Evolutionary conservation across 2,329 filamentous ascomycete genomes (phyloP), one percentile per base, ranked within the genome.

Genomic region (Colletotrichum australisinense): DNA sequence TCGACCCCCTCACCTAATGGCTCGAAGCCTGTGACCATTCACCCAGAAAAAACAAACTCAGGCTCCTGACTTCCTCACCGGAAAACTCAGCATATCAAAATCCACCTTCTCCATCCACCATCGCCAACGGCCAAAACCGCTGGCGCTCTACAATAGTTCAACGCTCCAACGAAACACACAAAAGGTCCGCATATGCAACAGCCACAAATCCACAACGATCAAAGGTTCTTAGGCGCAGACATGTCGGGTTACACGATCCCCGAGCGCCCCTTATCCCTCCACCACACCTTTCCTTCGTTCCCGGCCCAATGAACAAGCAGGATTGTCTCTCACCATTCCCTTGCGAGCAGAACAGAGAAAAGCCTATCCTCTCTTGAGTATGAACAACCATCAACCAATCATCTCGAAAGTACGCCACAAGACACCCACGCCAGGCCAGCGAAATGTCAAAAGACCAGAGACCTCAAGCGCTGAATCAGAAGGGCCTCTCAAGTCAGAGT

Each of bases 191-290:
- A 49, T 63, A 11, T 35, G n/a, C 63, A 67, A 16, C 24, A 55
- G 26, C 22, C 63, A 35, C 30, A 35, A 46, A 26, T n/a, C 60
- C 67, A 9, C 63, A 65, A 38, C 28, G 49, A 49, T 66, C n/a
- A 38, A 57, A 58, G 26, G 35, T 32, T 22, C 11, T 6, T 5
- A 30, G 16, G 9, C 24, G 14, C 7, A 19, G 38, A 14, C 3
- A 42, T 3, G 38, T 57, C 22, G 42, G 38, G 26, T 69, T 59
- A 57, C 67, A 59, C 24, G 6, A 46, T 28, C 28, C 38, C n/a
- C 26, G n/a, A 57, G 8, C 55, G 63, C 68, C 63, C 55, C 42
- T 38, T 5, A n/a, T 4, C 11, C 19, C 42, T 22, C 42, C 19
- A 19, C 38, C 38, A 42, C 16, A 35, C 14, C 19, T 12, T 52